These are phyloP conservation scores for Moricandia arvensis DNA, from an alignment of 345 rosid genomes.

Conservation along the genomic window DNA sequence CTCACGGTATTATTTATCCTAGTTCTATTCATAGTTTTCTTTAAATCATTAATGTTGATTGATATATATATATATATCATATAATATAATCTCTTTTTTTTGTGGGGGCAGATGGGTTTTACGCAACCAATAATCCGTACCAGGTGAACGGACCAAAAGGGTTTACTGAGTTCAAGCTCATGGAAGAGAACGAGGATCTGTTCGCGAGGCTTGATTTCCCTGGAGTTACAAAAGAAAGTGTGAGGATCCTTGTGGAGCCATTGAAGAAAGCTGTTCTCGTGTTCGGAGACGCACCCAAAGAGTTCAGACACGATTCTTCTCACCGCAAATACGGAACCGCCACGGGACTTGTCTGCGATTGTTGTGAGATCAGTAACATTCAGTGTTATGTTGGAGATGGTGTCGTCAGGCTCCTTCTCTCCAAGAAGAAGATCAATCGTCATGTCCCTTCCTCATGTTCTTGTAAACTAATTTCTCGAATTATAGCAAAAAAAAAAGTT, in stretches of 20 bases:
- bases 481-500: neutral
- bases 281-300: conserved; percentile 19
- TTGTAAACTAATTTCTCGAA: neutral
- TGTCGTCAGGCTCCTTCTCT: conserved; percentile 22
- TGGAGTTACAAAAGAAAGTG: conserved; percentile 5
- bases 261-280: neutral
- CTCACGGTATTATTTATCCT: neutral
- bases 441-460: neutral
- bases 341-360: conserved; percentile 18
- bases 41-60: neutral
- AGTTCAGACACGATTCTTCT: conserved; percentile 13
- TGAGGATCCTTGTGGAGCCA: neutral
- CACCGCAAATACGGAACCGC: conserved; percentile 1
- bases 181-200: conserved; percentile 7
- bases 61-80: no score
- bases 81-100: neutral
- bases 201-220: conserved; percentile 19
- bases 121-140: conserved; percentile 30
- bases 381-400: conserved; percentile 22
- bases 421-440: neutral
- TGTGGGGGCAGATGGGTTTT: conserved; percentile 20
- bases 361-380: conserved; percentile 9
- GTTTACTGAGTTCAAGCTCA: conserved; percentile 15
- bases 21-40: neutral
- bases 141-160: conserved; percentile 26